Evolutionary conservation across 2,329 filamentous ascomycete genomes (phyloP), one percentile per base, ranked within the genome.

Genomic region (Arachnomyces sp.): DNA sequence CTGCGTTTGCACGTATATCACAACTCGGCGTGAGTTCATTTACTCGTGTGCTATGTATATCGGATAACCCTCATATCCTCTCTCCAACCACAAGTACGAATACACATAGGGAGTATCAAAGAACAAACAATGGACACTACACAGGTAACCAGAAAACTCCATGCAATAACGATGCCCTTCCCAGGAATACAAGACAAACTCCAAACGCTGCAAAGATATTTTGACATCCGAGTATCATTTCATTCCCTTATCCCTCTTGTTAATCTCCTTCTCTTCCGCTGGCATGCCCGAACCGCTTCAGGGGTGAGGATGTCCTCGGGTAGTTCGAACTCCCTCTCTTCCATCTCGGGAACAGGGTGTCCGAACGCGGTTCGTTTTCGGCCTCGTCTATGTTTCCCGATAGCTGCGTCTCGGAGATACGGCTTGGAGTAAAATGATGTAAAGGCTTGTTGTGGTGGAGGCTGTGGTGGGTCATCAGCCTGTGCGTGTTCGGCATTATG

Each of bases 371-470:
- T 70, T 12, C 81, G 72, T 38, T 75, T 84, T 36, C 86, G 74
- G 32, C 79, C 77, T 38, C 84, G 78, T 28, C 87, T 74, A 36
- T 77, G 72, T 49, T 78, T 79, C 45, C 78, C 82, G n/a, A 94
- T 63, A 7, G 89, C 87, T 5, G 80, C 77, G 15, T 88, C 84
- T 17, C 90, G 81, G 45, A 90, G 74, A 55, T 93, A 81, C 16
- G 75, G 79, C 63, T 92, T 88, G 13, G 73, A 62, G 58, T 88
- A 96, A 66, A 95, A 95, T 0, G 86, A 94, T n/a, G 71, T 82
- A 56, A 95, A 88, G 29, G 84, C 82, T 43, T 72, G 75, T 12
- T 68, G 59, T 25, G 67, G 56, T 40, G 60, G 51, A 39, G 58
- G 53, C 28, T 49, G 44, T 34, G 45, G 36, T 38, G 47, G 43